Evolutionary conservation across 305 asterid species (phyloP).

Genomic region (Striga hermonthica): DNA sequence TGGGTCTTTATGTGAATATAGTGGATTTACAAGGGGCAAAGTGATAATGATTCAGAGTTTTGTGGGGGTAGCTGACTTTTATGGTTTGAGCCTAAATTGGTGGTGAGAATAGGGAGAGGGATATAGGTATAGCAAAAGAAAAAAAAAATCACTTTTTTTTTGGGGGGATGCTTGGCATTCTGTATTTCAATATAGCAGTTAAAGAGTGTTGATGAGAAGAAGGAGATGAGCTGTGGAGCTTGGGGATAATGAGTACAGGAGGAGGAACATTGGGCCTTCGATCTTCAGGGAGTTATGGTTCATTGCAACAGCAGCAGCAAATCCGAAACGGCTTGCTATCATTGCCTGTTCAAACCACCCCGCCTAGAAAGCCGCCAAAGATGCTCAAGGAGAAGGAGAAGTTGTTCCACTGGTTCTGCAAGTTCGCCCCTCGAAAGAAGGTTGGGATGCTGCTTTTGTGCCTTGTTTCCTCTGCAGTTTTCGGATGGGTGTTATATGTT

Average conservation of each 20-base stretch:
- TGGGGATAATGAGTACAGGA: constrained; percentile 62
- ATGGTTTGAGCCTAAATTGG: constrained; percentile 27
- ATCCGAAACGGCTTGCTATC: constrained; percentile 49
- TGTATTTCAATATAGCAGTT: constrained; percentile 21
- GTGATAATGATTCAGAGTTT: not conserved
- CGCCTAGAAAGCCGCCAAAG: constrained; percentile 68
- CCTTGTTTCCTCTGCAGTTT: constrained; percentile 62
- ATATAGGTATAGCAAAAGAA: not conserved
- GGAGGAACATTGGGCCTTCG: constrained; percentile 82
- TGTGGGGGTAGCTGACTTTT: not conserved
- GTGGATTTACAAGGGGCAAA: too few relatives aligned
- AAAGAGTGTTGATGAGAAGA: constrained; percentile 41
- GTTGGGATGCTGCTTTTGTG: constrained; percentile 77
- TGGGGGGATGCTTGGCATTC: constrained; percentile 24
- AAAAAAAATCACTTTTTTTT: not conserved
- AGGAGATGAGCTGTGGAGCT: constrained; percentile 56
- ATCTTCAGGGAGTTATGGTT: constrained; percentile 90
- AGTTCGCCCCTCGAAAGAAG: constrained; percentile 73
- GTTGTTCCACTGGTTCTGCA: constrained; percentile 66
- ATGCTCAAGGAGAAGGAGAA: constrained; percentile 79
- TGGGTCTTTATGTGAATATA: too few relatives aligned
- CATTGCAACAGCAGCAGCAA: constrained; percentile 50
- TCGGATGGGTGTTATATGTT: constrained; percentile 63
- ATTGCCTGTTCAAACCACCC: constrained; percentile 53
- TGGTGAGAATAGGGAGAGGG: constrained; percentile 21